Percentiles rank a stretch among this genome's conserved stretches.
phyloP scores from a whole-genome alignment of 768 basidiomycete species.

The Neoboletus brunneissimus region DNA sequence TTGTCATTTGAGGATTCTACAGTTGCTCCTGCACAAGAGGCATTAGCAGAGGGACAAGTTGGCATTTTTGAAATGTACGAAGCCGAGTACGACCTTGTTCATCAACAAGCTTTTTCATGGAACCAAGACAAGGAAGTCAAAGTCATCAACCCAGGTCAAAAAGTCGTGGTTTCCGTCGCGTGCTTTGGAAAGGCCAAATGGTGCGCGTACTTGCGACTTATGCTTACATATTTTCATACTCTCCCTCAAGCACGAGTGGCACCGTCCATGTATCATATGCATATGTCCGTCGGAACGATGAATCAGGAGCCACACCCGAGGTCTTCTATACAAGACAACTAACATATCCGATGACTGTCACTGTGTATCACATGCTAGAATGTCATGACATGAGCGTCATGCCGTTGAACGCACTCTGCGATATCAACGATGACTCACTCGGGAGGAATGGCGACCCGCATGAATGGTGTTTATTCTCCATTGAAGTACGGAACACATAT shows the following conservation, averaged over 20 bases:
- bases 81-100: constrained; percentile 76
- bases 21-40: constrained; percentile 68
- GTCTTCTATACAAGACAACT: constrained; percentile 85
- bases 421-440: constrained; percentile 24
- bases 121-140: constrained; percentile 40
- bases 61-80: constrained; percentile 87
- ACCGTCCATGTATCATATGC: constrained; percentile 84
- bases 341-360: constrained; percentile 84
- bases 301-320: constrained; percentile 35
- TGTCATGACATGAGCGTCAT: constrained; percentile 80
- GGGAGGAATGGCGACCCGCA: constrained; percentile 47
- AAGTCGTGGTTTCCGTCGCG: constrained; percentile 60
- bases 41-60: constrained; percentile 75
- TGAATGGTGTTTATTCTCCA: constrained; percentile 82
- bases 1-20: constrained; percentile 92
- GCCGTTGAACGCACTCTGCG: constrained; percentile 43
- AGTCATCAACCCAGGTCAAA: constrained; percentile 65
- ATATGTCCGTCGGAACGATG: constrained; percentile 47
- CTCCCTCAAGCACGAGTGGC: constrained; percentile 60
- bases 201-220: constrained; percentile 46
- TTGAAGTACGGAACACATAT: constrained; percentile 92
- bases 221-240: background rate
- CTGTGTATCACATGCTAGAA: constrained; percentile 94
- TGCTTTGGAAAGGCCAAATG: constrained; percentile 93
- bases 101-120: constrained; percentile 83